Evolutionary conservation across 805 yeast species (phyloP).

Genomic region (Saturnispora serradocipensis): DNA sequence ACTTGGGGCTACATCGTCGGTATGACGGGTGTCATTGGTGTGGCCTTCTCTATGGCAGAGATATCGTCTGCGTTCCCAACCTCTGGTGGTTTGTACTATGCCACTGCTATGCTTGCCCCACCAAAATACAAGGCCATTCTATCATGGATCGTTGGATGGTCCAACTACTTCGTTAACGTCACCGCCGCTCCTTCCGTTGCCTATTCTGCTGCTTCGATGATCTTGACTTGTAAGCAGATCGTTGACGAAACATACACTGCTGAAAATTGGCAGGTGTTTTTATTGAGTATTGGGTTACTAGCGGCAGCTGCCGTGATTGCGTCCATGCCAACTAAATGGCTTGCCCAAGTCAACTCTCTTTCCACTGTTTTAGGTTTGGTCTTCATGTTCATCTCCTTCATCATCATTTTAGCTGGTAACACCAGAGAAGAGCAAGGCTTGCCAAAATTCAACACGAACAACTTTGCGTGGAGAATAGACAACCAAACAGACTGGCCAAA

Average conservation of each 20-base stretch:
- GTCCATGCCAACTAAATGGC: constrained; percentile 45
- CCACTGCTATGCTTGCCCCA: constrained; percentile 55
- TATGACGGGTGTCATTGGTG: constrained; percentile 44
- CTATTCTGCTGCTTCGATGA: constrained; percentile 47
- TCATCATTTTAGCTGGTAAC: constrained; percentile 45
- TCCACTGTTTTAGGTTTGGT: constrained; percentile 43
- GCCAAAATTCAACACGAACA: constrained; percentile 41
- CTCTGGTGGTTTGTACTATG: constrained; percentile 61
- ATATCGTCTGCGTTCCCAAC: constrained; percentile 59
- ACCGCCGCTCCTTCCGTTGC: constrained; percentile 56
- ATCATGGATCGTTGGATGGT: constrained; percentile 58
- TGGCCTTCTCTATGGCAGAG: constrained; percentile 57
- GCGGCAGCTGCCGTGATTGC: constrained; percentile 38
- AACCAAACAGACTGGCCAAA: constrained; percentile 58
- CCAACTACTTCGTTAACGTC: constrained; percentile 56
- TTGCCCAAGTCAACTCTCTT: constrained; percentile 41
- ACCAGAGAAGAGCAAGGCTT: constrained; percentile 29
- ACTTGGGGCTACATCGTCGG: constrained; percentile 58
- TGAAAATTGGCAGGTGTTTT: constrained; percentile 41
- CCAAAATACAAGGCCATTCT: constrained; percentile 41
- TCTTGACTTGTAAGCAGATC: constrained; percentile 40
- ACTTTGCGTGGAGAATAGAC: constrained; percentile 44
- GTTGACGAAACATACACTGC: constrained; percentile 33
- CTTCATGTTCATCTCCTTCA: constrained; percentile 42
- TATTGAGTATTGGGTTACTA: constrained; percentile 44